Evolutionary conservation across 441 rosid species (phyloP), one percentile per base, ranked within the genome.

Genomic region (Pelargonium fulgidum): DNA sequence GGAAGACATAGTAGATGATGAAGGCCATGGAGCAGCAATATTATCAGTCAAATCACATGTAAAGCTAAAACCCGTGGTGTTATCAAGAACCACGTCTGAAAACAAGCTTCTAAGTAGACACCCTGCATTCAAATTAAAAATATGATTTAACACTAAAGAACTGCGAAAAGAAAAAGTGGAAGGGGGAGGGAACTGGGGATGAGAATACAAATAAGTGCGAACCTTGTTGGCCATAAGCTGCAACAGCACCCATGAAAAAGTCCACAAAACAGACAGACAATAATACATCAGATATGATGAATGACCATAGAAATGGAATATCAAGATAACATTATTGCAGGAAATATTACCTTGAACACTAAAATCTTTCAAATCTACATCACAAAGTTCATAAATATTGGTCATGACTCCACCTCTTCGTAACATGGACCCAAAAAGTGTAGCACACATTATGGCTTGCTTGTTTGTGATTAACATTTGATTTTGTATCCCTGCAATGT

Each of bases 11-110:
- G 99, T 87, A 22, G 97, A 87, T n/a, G 98, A 91, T 65, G 85
- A 80, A 65, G 99, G 99, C 99, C 99, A 93, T 47, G 99, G 99
- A 47, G 99, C 97, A 19, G 80, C 95, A 67, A 89, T 91, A 77
- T 93, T 93, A 80, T 93, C 99, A 50, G 89, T 86, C 81, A 93
- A 78, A 82, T 93, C 99, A 70, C 97, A 93, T 11, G 95, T 87
- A 83, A 93, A 89, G 73, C 96, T 88, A 85, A 80, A 88, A 56
- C 97, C 99, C 29, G 97, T 87, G 56, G 85, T 69, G 78, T 88
- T 93, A 81, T 93, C 99, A 75, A 87, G 80, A 70, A 87, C 76
- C 78, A 93, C 80, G 82, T 91, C 93, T 64, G 92, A 81, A 29
- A 95, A 96, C 77, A 70, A 84, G 85, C 97, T 93, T 68, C 93